Percentiles rank a stretch among this genome's conserved stretches.
These are phyloP conservation scores for Obelidium mucronatum DNA, from an alignment of 192 early-diverging fungal genomes.

Conservation along the genomic window DNA sequence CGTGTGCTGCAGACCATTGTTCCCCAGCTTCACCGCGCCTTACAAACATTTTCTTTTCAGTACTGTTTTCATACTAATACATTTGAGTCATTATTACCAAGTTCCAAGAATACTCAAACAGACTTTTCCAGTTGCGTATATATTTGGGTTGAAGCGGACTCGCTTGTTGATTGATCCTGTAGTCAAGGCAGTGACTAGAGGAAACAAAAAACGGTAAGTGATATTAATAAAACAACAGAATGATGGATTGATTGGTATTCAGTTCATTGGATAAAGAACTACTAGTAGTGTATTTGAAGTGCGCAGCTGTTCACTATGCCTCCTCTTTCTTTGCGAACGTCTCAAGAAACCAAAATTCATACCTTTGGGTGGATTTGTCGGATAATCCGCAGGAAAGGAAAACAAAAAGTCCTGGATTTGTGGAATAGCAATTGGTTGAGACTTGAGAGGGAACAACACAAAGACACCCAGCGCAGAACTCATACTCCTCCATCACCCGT, in stretches of 20 bases:
- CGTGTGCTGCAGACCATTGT: slow-evolving; percentile 68
- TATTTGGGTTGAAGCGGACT: slow-evolving; percentile 70
- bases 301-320: too few relatives aligned
- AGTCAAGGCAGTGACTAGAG: slow-evolving; percentile 57
- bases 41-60: neutral
- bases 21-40: slow-evolving; percentile 55
- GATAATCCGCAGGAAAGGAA: slow-evolving; percentile 64
- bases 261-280: neutral
- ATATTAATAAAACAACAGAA: neutral
- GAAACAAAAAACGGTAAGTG: neutral
- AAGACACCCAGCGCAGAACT: too few relatives aligned
- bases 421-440: too few relatives aligned
- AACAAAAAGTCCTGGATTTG: slow-evolving; percentile 57
- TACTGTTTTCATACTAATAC: neutral
- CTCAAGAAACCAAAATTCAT: neutral
- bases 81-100: slow-evolving; percentile 48
- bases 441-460: too few relatives aligned
- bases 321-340: too few relatives aligned
- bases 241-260: too few relatives aligned
- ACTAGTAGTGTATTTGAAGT: neutral
- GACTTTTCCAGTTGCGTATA: slow-evolving; percentile 62
- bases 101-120: slow-evolving; percentile 70
- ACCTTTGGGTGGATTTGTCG: slow-evolving; percentile 65
- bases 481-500: neutral
- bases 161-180: slow-evolving; percentile 48